Evolutionary conservation across 495 filamentous ascomycete species (phyloP).

Genomic region (Tuber melanosporum): DNA sequence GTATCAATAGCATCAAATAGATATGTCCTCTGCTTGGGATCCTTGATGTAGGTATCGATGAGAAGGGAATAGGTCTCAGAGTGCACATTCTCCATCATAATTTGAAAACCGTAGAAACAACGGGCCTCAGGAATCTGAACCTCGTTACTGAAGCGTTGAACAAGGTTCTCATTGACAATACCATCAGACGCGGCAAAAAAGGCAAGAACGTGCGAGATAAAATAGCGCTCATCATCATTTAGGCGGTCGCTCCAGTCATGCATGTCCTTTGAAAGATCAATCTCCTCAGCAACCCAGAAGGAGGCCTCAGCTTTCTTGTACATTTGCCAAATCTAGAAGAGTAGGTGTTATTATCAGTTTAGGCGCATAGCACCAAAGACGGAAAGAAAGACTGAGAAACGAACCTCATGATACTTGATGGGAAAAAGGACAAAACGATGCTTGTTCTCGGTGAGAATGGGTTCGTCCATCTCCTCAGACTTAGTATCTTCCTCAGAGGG

Average conservation of each 20-base stretch:
- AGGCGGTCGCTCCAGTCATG: slow-evolving; percentile 98
- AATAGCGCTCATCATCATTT: slow-evolving; percentile 95
- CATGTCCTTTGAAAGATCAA: slow-evolving; percentile 95
- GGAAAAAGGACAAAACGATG: slow-evolving; percentile 96
- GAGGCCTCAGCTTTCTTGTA: slow-evolving; percentile 99
- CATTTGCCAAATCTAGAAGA: slow-evolving; percentile 92
- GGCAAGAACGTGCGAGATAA: slow-evolving; percentile 95
- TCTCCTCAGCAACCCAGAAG: slow-evolving; percentile 99
- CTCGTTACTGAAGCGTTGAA: slow-evolving; percentile 95
- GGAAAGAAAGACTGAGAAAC: slow-evolving; percentile 44
- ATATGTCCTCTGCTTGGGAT: slow-evolving; percentile 88
- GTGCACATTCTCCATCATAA: slow-evolving; percentile 99
- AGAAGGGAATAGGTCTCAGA: slow-evolving; percentile 98
- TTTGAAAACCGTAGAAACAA: slow-evolving; percentile 99
- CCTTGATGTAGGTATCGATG: slow-evolving; percentile 99
- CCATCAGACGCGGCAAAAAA: slow-evolving; percentile 99
- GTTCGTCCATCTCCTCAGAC: slow-evolving; percentile 71
- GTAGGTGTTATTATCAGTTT: slow-evolving; percentile 14
- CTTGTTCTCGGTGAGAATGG: slow-evolving; percentile 89
- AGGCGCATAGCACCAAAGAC: neutral
- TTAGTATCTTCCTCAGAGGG: slow-evolving; percentile 57
- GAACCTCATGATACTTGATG: slow-evolving; percentile 98
- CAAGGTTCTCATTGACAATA: slow-evolving; percentile 98
- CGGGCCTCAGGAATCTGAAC: slow-evolving; percentile 96
- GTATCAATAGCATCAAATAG: slow-evolving; percentile 98